Evolutionary conservation across 805 yeast species (phyloP), one percentile per base, ranked within the genome.

Genomic region (Nakazawaea wickerhamii): DNA sequence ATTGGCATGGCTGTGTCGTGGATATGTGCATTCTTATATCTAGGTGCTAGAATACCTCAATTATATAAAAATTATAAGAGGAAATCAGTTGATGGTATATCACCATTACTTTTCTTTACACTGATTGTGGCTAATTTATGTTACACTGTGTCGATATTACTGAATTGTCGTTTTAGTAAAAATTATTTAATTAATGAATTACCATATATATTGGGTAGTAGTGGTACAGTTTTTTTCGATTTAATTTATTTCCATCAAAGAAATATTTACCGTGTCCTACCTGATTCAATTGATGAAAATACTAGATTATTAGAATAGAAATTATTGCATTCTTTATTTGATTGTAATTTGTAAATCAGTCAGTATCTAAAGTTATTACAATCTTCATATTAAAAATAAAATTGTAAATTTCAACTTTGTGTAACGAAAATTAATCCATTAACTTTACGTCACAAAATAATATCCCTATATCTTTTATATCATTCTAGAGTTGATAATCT

Each of bases 151-250:
- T 84, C 95, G 5, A 88, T 91, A 21, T 51, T 89, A 32, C 68
- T 82, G 1, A 77, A 86, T 37, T 73, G 85, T 62, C 68, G 68
- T 11, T 79, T 77, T 36, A 40, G 59, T 43, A 67, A 23, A 48
- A 63, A 50, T 6, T 90, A 84, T 55, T 60, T 88, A 21, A 50
- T 65, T 49, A 79, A 77, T 36, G 95, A 89, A 53, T 57, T 87
- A 41, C 96, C 97, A 0, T 90, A 81, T 55, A 69, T 91, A 25
- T 54, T 88, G 20, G 96, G 97, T 1, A 81, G 93, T 50, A 74
- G 87, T 0, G 96, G 97, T 6, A 89, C 97, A 0, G 73, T 89
- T 15, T 50, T 79, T 3, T 88, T 90, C 59, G 97, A 90, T 58
- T 47, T 79, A 30, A 63, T 77, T 3, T 83, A 81, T 55, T 81